Evolutionary conservation across 352 stramenopile genomes (phyloP).

Genomic region (Globisporangium irregulare): DNA sequence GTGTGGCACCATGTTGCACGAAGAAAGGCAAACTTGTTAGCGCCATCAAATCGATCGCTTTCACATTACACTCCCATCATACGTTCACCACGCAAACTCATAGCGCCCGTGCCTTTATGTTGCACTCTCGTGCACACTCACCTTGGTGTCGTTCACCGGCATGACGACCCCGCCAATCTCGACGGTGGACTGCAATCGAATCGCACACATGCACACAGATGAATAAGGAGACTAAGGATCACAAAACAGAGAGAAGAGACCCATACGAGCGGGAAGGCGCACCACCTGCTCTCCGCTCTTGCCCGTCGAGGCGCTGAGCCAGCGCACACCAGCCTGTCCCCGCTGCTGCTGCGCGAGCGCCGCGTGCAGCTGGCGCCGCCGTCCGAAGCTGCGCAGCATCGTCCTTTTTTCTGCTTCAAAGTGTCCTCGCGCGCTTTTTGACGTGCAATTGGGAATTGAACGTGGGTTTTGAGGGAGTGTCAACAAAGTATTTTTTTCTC

Average conservation of each 20-base stretch:
- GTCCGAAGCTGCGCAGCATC: conserved; percentile 10
- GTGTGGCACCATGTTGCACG: no score
- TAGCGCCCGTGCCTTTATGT: not conserved
- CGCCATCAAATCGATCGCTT: no score
- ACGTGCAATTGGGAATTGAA: no score
- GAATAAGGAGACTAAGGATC: not conserved
- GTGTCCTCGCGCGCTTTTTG: no score
- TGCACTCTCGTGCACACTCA: conserved; percentile 3
- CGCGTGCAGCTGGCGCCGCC: conserved; percentile 7
- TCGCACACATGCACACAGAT: not conserved
- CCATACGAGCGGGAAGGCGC: not conserved
- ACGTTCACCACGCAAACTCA: no score
- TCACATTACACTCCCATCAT: no score
- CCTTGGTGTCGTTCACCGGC: conserved; percentile 26
- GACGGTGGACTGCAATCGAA: conserved; percentile 25
- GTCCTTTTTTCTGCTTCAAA: not conserved
- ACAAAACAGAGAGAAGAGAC: not conserved
- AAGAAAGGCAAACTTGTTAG: not conserved
- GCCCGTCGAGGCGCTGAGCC: conserved; percentile 1
- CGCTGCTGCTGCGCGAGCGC: conserved; percentile 1
- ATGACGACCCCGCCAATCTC: conserved; percentile 61
- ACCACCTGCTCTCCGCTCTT: conserved; percentile 2
- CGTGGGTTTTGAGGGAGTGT: no score
- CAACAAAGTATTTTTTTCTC: no score
- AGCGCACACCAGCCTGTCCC: not conserved